A percentile compares a stretch with the other conserved stretches of the same genome.
phyloP scores from a whole-genome alignment of 176 grass and related monocot genomes.

The Themeda triandra region DNA sequence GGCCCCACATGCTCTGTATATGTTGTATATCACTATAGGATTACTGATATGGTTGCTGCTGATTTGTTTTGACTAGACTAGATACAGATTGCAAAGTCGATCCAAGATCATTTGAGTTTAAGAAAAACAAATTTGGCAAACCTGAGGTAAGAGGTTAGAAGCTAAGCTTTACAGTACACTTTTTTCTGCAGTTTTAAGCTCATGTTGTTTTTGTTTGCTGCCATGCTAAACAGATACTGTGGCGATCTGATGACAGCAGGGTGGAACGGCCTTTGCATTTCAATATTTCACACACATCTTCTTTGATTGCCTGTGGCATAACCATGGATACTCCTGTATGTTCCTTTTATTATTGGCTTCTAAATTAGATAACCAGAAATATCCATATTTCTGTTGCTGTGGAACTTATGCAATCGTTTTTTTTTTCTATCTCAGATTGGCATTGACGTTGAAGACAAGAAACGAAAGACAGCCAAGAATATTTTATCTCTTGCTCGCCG shows the following conservation, averaged over 20 bases:
- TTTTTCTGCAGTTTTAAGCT: slow-evolving; percentile 8
- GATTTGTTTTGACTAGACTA: slow-evolving; percentile 77
- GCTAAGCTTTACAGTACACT: not conserved
- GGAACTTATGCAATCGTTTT: slow-evolving; percentile 10
- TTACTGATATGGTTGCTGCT: slow-evolving; percentile 30
- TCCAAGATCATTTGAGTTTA: slow-evolving; percentile 85
- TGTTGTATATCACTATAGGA: slow-evolving; percentile 1
- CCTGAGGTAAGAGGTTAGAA: slow-evolving; percentile 67
- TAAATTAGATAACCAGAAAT: not conserved
- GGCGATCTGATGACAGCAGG: slow-evolving; percentile 38
- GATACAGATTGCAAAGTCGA: slow-evolving; percentile 65
- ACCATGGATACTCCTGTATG: slow-evolving; percentile 59
- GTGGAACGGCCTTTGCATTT: slow-evolving; percentile 66
- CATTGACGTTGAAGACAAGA: slow-evolving; percentile 90
- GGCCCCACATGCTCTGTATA: too few species aligned
- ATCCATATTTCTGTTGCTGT: not conserved
- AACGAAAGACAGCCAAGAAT: slow-evolving; percentile 65
- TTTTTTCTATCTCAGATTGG: slow-evolving; percentile 58
- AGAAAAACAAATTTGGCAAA: slow-evolving; percentile 88
- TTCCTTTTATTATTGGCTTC: slow-evolving; percentile 4
- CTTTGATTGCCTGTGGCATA: slow-evolving; percentile 87
- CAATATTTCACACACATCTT: slow-evolving; percentile 90
- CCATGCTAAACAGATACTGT: slow-evolving; percentile 61
- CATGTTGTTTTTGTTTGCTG: slow-evolving; percentile 24
- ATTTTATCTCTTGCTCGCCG: slow-evolving; percentile 69